These are phyloP conservation scores for Laetiporus sulphureus DNA, from an alignment of 1,284 basidiomycete species.

Conservation along the genomic window DNA sequence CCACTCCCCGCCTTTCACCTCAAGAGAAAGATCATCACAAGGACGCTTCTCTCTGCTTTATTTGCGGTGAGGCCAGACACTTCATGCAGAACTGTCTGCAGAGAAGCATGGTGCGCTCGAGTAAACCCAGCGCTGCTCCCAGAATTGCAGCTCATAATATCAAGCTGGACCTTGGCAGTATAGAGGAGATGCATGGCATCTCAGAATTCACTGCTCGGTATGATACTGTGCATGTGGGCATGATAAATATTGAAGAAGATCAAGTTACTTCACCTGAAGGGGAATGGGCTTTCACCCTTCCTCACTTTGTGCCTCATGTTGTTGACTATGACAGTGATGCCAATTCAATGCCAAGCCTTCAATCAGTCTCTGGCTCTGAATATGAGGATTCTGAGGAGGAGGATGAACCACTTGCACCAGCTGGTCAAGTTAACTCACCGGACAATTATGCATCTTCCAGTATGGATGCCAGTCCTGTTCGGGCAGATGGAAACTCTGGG, in stretches of 20 bases:
- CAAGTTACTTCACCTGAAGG: background rate
- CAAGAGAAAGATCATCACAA: conserved; percentile 8
- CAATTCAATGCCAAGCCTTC: no score
- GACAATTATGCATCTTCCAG: no score
- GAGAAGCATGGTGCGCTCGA: background rate
- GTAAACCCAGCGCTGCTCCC: background rate
- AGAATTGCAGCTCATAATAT: conserved; percentile 6
- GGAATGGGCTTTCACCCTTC: background rate
- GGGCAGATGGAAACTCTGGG: no score
- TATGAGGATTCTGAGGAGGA: no score
- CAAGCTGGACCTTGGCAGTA: background rate
- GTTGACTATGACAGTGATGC: background rate
- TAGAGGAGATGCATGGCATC: conserved; percentile 2
- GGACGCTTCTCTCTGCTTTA: conserved; percentile 14
- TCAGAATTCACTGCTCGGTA: conserved; percentile 1
- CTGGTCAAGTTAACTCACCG: no score
- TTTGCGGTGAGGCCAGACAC: conserved; percentile 12
- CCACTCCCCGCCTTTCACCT: conserved; percentile 3
- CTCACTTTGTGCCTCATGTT: background rate
- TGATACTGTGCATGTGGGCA: background rate
- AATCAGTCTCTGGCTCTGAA: no score
- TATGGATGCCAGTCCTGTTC: no score
- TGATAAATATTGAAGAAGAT: background rate
- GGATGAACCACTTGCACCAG: no score
- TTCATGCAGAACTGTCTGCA: conserved; percentile 10